These are phyloP conservation scores for Cystobasidium slooffiae DNA, from an alignment of 1,284 basidiomycete genomes.

Conservation along the genomic window DNA sequence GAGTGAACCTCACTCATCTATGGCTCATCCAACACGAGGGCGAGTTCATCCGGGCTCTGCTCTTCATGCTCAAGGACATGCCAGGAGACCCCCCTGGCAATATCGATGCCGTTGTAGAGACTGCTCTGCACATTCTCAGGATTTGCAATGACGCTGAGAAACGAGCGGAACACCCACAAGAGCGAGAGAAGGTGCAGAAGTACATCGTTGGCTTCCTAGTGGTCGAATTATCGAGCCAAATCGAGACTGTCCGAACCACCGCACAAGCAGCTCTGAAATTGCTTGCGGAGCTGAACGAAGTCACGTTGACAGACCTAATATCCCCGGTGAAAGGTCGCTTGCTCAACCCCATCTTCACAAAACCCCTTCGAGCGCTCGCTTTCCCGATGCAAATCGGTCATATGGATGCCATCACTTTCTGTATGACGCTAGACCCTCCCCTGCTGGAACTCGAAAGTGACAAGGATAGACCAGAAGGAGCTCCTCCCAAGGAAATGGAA, in stretches of 20 bases:
- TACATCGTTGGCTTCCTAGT: slow-evolving; percentile 82
- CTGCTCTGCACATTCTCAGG: slow-evolving; percentile 75
- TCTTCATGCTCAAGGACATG: slow-evolving; percentile 95
- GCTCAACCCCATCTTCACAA: slow-evolving; percentile 87
- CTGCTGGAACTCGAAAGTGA: slow-evolving; percentile 58
- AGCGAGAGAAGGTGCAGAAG: slow-evolving; percentile 51
- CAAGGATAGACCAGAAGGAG: slow-evolving; percentile 39
- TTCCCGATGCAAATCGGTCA: slow-evolving; percentile 97
- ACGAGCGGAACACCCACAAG: slow-evolving; percentile 46
- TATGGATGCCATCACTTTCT: slow-evolving; percentile 95
- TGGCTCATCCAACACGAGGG: slow-evolving; percentile 89
- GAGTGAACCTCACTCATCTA: slow-evolving; percentile 71
- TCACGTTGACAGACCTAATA: slow-evolving; percentile 77
- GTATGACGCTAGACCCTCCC: slow-evolving; percentile 60
- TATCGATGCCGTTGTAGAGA: slow-evolving; percentile 76
- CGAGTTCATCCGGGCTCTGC: slow-evolving; percentile 85
- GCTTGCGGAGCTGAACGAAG: slow-evolving; percentile 74
- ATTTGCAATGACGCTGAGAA: slow-evolving; percentile 64
- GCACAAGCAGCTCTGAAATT: slow-evolving; percentile 82
- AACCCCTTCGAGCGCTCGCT: slow-evolving; percentile 93
- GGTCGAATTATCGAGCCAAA: slow-evolving; percentile 85
- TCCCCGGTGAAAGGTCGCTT: slow-evolving; percentile 85
- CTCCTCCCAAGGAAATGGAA: slow-evolving; percentile 39
- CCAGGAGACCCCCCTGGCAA: slow-evolving; percentile 86
- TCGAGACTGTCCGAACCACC: slow-evolving; percentile 80